These are phyloP conservation scores for Penicillium sp. DNA, from an alignment of 2,329 filamentous ascomycete genomes.

Conservation along the genomic window DNA sequence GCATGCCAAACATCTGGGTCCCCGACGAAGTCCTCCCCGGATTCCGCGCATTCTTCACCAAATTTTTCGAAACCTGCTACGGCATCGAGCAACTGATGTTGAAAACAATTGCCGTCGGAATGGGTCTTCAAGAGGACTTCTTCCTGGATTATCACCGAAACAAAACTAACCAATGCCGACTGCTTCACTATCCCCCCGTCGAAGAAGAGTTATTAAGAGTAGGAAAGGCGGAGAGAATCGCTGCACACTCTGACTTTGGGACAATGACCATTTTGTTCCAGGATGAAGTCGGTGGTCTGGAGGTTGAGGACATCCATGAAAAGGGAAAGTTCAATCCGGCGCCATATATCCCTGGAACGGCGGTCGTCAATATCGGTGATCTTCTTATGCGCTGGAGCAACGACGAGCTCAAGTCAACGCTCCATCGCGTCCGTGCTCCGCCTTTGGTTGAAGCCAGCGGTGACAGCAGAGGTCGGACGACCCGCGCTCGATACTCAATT, in stretches of 20 bases:
- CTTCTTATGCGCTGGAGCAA: conserved; percentile 11
- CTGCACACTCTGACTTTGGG: conserved; percentile 16
- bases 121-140: neutral
- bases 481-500: conserved; percentile 2
- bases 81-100: conserved; percentile 28
- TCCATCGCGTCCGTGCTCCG: conserved; percentile 7
- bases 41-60: conserved; percentile 37
- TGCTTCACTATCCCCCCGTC: conserved; percentile 15
- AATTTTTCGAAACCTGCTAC: conserved; percentile 41
- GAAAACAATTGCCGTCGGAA: neutral
- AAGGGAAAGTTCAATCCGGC: neutral
- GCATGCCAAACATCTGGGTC: conserved; percentile 49
- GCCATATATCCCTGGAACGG: conserved; percentile 3
- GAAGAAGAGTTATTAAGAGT: neutral
- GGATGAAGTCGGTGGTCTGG: conserved; percentile 13
- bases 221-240: conserved; percentile 4
- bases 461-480: neutral
- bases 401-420: conserved; percentile 5
- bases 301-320: conserved; percentile 5
- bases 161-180: conserved; percentile 12
- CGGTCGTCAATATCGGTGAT: conserved; percentile 4
- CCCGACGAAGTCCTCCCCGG: conserved; percentile 44
- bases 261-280: conserved; percentile 19
- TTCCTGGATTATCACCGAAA: conserved; percentile 2
- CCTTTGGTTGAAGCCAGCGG: neutral